A percentile compares a stretch with the other conserved stretches of the same genome.
phyloP scores from a whole-genome alignment of 2,329 filamentous ascomycete genomes.

The Thermomyces lanuginosus region DNA sequence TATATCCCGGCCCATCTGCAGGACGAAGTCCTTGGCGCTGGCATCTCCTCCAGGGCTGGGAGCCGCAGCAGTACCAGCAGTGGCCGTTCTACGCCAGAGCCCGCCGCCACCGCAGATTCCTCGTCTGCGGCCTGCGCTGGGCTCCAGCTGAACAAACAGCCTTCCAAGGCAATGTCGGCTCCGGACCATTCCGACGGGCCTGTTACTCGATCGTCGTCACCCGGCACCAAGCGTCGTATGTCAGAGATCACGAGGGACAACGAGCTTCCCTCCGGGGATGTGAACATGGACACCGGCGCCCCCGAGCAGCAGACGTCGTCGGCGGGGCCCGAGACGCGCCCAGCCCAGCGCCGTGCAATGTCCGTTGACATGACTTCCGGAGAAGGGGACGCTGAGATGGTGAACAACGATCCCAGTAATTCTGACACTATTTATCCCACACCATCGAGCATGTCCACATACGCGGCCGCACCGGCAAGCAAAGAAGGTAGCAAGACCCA shows the following conservation, averaged over 20 bases:
- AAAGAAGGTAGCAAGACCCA: constrained; percentile 12
- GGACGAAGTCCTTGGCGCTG: constrained; percentile 30
- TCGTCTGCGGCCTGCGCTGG: constrained; percentile 39
- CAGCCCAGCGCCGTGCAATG: constrained; percentile 16
- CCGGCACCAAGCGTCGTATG: constrained; percentile 20
- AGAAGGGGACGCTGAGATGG: constrained; percentile 13
- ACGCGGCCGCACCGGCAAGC: constrained; percentile 15
- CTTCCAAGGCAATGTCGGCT: constrained; percentile 28
- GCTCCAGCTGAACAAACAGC: constrained; percentile 32
- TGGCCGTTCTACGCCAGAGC: constrained; percentile 5
- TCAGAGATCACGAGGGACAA: constrained; percentile 13
- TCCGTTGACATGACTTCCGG: constrained; percentile 30
- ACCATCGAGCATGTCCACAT: constrained; percentile 24
- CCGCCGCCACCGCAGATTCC: constrained; percentile 20
- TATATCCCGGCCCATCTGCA: constrained; percentile 42
- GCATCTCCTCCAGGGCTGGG: constrained; percentile 5
- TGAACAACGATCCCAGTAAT: constrained; percentile 10
- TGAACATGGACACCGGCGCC: constrained; percentile 11
- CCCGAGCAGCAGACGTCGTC: constrained; percentile 9
- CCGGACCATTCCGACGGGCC: constrained; percentile 15
- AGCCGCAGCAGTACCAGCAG: constrained; percentile 2
- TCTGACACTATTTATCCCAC: constrained; percentile 22
- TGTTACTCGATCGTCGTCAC: constrained; percentile 17
- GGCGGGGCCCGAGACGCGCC: constrained; percentile 6
- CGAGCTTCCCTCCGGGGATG: constrained; percentile 10